Conservation (phyloP, 2,329 filamentous ascomycete species). For the Phialophora chinensis region DNA sequence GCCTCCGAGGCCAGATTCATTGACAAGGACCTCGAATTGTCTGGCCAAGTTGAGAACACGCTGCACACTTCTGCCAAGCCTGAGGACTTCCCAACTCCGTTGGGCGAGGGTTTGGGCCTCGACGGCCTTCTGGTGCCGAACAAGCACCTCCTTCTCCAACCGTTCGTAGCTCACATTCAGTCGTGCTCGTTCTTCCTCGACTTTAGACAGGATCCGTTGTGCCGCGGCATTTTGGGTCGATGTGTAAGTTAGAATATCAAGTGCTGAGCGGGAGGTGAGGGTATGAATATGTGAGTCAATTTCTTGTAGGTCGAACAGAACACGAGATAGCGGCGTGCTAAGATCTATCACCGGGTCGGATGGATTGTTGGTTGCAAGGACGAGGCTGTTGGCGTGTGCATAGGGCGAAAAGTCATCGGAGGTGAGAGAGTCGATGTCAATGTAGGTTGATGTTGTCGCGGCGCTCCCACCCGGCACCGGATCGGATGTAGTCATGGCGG, state of each 20-base stretch:
- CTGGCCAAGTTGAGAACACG: conserved; percentile 81
- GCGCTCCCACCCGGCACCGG: background rate
- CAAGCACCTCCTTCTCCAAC: conserved; percentile 82
- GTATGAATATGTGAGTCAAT: conserved; percentile 94
- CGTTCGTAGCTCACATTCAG: conserved; percentile 85
- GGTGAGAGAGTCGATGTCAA: conserved; percentile 93
- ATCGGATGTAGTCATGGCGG: conserved; percentile 14
- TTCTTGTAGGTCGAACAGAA: conserved; percentile 95
- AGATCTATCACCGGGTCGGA: conserved; percentile 90
- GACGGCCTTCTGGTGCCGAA: conserved; percentile 84
- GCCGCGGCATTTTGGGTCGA: conserved; percentile 75
- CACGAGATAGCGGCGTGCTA: conserved; percentile 87
- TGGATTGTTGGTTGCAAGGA: conserved; percentile 88
- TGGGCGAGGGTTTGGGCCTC: conserved; percentile 78
- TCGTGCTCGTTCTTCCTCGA: conserved; percentile 78
- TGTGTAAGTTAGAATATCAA: conserved; percentile 81
- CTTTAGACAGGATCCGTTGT: conserved; percentile 71
- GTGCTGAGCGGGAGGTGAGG: conserved; percentile 81
- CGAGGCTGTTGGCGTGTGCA: conserved; percentile 84
- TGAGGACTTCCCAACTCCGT: conserved; percentile 79
- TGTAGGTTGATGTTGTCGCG: conserved; percentile 61
- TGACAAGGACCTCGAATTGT: conserved; percentile 84
- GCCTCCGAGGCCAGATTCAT: conserved; percentile 64
- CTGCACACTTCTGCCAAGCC: conserved; percentile 75
- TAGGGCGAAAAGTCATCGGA: conserved; percentile 80